phyloP scores from a whole-genome alignment of 352 stramenopile genomes.

The Salisapilia sapeloensis region DNA sequence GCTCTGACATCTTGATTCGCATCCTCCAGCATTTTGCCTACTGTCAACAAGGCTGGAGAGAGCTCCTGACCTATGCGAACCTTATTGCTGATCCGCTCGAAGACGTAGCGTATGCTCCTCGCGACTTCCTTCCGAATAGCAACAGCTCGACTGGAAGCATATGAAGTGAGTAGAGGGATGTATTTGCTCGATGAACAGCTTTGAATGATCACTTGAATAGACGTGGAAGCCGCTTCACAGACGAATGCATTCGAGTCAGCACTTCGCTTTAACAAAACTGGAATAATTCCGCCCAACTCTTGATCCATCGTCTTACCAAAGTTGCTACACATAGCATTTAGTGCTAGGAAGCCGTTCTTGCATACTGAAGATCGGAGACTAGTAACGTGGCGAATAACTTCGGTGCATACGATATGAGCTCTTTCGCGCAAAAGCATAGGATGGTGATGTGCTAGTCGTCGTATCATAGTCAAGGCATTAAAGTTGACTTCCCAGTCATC shows the following conservation, averaged over 20 bases:
- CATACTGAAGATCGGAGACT: constrained; percentile 57
- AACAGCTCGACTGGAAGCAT: constrained; percentile 25
- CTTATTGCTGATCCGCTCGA: constrained; percentile 16
- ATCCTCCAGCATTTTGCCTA: constrained; percentile 51
- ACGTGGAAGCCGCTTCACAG: constrained; percentile 28
- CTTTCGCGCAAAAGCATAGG: constrained; percentile 19
- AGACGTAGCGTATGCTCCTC: constrained; percentile 24
- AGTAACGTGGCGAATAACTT: constrained; percentile 36
- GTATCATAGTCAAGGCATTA: constrained; percentile 36
- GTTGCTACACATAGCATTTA: constrained; percentile 34
- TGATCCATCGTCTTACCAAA: constrained; percentile 30
- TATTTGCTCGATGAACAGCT: constrained; percentile 34
- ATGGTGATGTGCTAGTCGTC: constrained; percentile 34
- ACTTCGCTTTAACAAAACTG: constrained; percentile 42
- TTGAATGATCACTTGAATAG: constrained; percentile 26
- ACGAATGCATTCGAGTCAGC: constrained; percentile 62
- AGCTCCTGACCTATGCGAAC: constrained; percentile 22
- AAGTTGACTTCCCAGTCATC: constrained; percentile 50
- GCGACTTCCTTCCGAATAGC: constrained; percentile 46
- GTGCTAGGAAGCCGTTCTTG: constrained; percentile 56
- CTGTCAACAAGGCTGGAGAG: constrained; percentile 13
- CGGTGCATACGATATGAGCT: constrained; percentile 20
- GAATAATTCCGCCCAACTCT: constrained; percentile 38
- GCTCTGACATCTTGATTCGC: constrained; percentile 66
- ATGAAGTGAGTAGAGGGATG: constrained; percentile 15